Conservation (phyloP, 805 yeast species). For the Candida ipomoeae region DNA sequence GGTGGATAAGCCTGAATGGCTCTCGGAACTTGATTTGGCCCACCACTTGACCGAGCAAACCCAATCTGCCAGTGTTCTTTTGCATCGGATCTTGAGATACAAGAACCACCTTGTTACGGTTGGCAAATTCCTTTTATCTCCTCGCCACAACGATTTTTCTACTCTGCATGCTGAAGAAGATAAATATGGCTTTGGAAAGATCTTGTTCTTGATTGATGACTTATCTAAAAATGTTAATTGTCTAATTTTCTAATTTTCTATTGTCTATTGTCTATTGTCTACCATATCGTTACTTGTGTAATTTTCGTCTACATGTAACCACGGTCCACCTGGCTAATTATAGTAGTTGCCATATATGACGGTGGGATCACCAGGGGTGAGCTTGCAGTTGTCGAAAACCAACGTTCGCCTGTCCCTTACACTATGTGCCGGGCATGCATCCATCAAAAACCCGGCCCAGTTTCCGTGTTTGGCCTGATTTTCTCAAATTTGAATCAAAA, state of each 20-base stretch:
- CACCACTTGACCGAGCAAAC: conserved; percentile 32
- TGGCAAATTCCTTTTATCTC: conserved; percentile 22
- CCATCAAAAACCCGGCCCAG: not conserved
- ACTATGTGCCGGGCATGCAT: not conserved
- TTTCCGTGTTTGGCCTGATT: too few species aligned
- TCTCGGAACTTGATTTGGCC: conserved; percentile 24
- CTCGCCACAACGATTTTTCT: not conserved
- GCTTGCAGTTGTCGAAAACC: not conserved
- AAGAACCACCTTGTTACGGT: conserved; percentile 32
- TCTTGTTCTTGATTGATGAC: conserved; percentile 27
- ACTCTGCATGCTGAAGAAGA: conserved; percentile 13
- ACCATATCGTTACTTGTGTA: not conserved
- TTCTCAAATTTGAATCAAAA: too few species aligned
- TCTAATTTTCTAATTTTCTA: too few species aligned
- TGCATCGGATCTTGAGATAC: conserved; percentile 28
- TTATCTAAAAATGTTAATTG: too few species aligned
- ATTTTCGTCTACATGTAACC: too few species aligned
- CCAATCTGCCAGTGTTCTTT: conserved; percentile 17
- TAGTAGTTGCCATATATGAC: not conserved
- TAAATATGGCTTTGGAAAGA: conserved; percentile 31
- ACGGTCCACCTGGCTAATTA: too few species aligned
- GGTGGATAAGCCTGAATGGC: conserved; percentile 30
- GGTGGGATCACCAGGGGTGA: not conserved
- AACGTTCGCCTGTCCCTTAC: not conserved
- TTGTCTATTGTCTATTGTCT: too few species aligned